These are phyloP conservation scores for Capsaspora owczarzaki DNA, from an alignment of 78 protist species.

Conservation along the genomic window DNA sequence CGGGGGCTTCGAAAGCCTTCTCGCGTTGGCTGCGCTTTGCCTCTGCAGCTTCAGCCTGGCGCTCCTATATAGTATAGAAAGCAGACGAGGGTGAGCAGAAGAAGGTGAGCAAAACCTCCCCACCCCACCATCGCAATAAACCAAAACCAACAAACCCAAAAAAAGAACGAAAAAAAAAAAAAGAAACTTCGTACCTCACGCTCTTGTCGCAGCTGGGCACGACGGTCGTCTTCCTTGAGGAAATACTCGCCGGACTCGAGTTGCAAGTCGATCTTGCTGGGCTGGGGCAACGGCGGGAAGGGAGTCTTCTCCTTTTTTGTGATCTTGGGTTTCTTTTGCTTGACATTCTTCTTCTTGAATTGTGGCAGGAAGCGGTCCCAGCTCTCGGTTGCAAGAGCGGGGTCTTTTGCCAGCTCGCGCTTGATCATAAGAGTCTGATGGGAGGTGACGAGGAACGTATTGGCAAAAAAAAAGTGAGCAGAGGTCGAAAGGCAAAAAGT, in stretches of 20 bases:
- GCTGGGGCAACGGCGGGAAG: constrained; percentile 69
- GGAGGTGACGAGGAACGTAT: no score
- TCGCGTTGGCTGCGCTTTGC: no score
- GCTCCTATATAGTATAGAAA: no score
- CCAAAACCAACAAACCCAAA: no score
- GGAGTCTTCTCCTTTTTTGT: constrained; percentile 59
- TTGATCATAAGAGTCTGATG: constrained; percentile 91
- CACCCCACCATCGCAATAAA: no score
- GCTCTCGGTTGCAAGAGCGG: constrained; percentile 56
- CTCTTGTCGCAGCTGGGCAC: background rate
- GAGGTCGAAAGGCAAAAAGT: no score
- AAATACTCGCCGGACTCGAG: constrained; percentile 83
- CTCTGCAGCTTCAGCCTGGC: no score
- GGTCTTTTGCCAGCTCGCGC: constrained; percentile 86
- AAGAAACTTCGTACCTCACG: background rate
- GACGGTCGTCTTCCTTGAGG: constrained; percentile 14
- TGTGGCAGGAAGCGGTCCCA: constrained; percentile 95
- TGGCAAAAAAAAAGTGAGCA: no score
- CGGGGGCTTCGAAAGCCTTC: no score
- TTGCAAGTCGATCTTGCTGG: constrained; percentile 57
- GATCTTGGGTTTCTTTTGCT: constrained; percentile 27
- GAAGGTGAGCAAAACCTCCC: no score
- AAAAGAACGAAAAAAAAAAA: no score
- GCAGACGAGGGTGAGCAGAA: no score
- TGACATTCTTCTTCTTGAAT: constrained; percentile 70